Evolutionary conservation across 306 rosid genomes (phyloP).

Genomic region (Alnus glutinosa): DNA sequence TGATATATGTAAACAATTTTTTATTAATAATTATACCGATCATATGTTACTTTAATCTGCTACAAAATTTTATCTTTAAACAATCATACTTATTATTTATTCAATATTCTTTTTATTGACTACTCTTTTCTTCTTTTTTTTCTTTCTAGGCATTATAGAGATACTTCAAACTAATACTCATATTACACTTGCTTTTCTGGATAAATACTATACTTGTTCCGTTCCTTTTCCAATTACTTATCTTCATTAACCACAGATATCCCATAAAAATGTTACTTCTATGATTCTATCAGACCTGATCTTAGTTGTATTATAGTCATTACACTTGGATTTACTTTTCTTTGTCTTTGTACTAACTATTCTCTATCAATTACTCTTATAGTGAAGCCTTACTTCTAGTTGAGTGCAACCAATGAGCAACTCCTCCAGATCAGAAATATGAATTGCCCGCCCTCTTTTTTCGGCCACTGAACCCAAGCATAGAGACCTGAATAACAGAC

Average conservation of each 20-base stretch:
- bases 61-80: not conserved
- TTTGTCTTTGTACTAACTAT: not conserved
- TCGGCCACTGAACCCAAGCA: slow-evolving; percentile 89
- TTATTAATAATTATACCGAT: not conserved
- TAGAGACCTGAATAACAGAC: slow-evolving; percentile 68
- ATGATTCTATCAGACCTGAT: not conserved
- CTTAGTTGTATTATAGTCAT: not conserved
- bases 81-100: not conserved
- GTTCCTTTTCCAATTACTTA: not conserved
- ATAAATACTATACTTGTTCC: not conserved
- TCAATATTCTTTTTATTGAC: not conserved
- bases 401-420: slow-evolving; percentile 78
- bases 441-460: slow-evolving; percentile 75
- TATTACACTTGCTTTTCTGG: not conserved
- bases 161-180: not conserved
- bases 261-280: not conserved
- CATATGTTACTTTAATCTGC: not conserved
- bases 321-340: not conserved
- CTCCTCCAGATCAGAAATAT: slow-evolving; percentile 81
- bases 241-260: not conserved
- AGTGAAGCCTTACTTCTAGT: slow-evolving; percentile 75
- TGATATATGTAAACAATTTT: not conserved
- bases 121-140: not conserved
- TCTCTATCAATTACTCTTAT: slow-evolving; percentile 7
- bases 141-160: not conserved